Conservation (phyloP, 2,329 filamentous ascomycete genomes). For the Mariannaea elegans region DNA sequence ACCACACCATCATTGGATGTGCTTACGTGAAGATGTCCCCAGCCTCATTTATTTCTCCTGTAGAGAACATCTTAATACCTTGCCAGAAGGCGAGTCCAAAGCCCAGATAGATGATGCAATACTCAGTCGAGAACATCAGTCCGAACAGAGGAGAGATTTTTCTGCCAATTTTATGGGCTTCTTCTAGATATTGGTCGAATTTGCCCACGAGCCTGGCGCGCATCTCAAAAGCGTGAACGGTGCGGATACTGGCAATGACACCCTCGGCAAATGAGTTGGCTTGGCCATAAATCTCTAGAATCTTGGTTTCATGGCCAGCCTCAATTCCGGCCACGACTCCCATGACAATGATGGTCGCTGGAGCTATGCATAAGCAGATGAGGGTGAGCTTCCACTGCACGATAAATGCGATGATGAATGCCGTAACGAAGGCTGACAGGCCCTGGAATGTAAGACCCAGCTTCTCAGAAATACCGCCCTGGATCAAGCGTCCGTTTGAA, state of each 20-base stretch:
- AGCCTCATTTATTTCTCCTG: constrained; percentile 47
- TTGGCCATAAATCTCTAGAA: constrained; percentile 46
- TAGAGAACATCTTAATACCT: constrained; percentile 49
- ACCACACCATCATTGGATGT: not conserved
- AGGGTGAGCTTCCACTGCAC: constrained; percentile 56
- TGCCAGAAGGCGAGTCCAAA: constrained; percentile 58
- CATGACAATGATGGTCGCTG: constrained; percentile 44
- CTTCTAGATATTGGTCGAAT: constrained; percentile 50
- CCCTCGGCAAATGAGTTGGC: constrained; percentile 49
- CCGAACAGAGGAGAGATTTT: constrained; percentile 51
- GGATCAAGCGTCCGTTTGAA: constrained; percentile 53
- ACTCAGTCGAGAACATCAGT: constrained; percentile 50
- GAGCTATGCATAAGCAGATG: constrained; percentile 48
- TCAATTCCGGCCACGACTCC: constrained; percentile 45
- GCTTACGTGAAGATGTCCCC: constrained; percentile 51
- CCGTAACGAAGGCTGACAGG: constrained; percentile 48
- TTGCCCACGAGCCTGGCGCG: constrained; percentile 48
- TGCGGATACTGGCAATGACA: constrained; percentile 49
- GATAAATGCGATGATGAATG: constrained; percentile 51
- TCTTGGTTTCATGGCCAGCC: constrained; percentile 42
- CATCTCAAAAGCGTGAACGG: constrained; percentile 55
- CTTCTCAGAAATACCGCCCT: constrained; percentile 52
- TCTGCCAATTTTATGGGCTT: constrained; percentile 47
- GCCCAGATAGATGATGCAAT: constrained; percentile 52
- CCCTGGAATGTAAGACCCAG: constrained; percentile 51